A percentile compares a stretch with the other conserved stretches of the same genome.
These are phyloP conservation scores for Trichoderma asperellum DNA, from an alignment of 2,329 filamentous ascomycete species.

Conservation along the genomic window DNA sequence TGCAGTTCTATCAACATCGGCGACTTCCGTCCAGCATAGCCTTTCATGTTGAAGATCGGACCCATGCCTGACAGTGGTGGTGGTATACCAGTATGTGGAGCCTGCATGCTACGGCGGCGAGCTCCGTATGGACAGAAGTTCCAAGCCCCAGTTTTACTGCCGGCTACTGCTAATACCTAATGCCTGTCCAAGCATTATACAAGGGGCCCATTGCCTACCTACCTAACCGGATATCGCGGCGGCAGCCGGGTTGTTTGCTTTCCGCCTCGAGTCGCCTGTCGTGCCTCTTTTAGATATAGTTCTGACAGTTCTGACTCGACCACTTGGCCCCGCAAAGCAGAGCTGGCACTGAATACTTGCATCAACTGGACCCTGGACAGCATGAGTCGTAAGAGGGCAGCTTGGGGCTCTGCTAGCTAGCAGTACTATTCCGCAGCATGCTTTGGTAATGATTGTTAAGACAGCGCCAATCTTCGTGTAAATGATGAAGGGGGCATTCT, in stretches of 20 bases:
- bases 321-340: slow-evolving; percentile 4
- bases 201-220: background rate
- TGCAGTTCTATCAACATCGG: background rate
- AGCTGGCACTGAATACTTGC: background rate
- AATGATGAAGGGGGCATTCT: background rate
- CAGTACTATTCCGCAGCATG: background rate
- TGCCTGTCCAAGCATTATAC: background rate
- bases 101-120: slow-evolving; percentile 8
- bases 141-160: background rate
- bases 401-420: background rate
- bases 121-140: slow-evolving; percentile 1
- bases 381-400: slow-evolving; percentile 10
- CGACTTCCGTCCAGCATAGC: slow-evolving; percentile 11
- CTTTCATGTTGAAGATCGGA: background rate
- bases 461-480: background rate
- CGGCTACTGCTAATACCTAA: background rate
- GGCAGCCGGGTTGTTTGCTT: slow-evolving; percentile 19
- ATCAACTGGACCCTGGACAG: background rate
- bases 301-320: slow-evolving; percentile 26
- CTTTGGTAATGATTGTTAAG: background rate
- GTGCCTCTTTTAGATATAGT: slow-evolving; percentile 28
- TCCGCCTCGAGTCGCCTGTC: slow-evolving; percentile 22
- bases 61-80: slow-evolving; percentile 2
- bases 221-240: slow-evolving; percentile 20
- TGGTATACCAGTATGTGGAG: background rate